Evolutionary conservation across 352 stramenopile species (phyloP), one percentile per base, ranked within the genome.

Genomic region (Globisporangium iwayamae): DNA sequence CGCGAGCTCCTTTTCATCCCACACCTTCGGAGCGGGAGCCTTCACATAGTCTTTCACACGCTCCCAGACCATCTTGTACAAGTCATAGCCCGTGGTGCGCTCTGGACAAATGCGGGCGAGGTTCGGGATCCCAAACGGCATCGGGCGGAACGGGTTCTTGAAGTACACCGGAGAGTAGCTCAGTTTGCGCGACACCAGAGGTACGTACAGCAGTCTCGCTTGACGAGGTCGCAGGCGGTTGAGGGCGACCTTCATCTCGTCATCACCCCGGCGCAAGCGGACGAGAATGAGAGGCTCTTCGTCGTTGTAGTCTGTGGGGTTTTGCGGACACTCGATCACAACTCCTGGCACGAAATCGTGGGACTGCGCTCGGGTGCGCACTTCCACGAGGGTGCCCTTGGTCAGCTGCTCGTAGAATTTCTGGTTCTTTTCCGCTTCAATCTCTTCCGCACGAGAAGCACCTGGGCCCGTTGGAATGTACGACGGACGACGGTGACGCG

Each of bases 101-200:
- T 94, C 82, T n/a, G 87, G 87, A 16, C 85, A 94, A 14, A 96
- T 73, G 3, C 87, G 84, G n/a, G 92, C 72, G n/a, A 96, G 78
- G 59, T 93, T 93, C 28, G 87, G 86, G n/a, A 82, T 83, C 0
- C 87, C 84, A 50, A 96, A 96, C n/a, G 87, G 85, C 30, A 88
- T 79, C 2, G 87, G 87, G 0, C 85, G 81, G 72, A 96, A 96
- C 14, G 87, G 87, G 59, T 96, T 96, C 66, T 96, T 96, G 58
- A 92, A 96, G 60, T 96, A 96, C 56, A 94, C 73, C 6, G 85
- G 83, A 36, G 85, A 94, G 69, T 96, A 96, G 47, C 83, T 92
- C 55, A 96, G 73, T 62, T 96, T 96, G 45, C 87, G 84, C 39
- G 81, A 93, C 53, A 96, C 68, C 53, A 96, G 65, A 32, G 82